These are phyloP conservation scores for Penicillium crustosum DNA, from an alignment of 2,329 filamentous ascomycete genomes.

Conservation along the genomic window DNA sequence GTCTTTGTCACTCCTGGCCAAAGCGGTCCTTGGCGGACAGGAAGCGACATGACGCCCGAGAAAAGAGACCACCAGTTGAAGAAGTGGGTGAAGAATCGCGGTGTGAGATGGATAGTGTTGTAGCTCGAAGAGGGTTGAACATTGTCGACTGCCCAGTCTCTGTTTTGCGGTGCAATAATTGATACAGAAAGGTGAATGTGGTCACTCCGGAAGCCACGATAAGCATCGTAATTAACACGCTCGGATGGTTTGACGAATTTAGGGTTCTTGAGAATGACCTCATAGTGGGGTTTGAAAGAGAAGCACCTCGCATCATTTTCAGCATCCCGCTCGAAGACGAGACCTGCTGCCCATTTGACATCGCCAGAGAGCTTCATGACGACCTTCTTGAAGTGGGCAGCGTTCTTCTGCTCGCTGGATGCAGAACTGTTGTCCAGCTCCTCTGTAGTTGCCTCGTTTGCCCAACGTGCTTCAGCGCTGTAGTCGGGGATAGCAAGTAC, in stretches of 20 bases:
- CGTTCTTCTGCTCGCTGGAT: slow-evolving; percentile 65
- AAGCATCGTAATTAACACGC: slow-evolving; percentile 77
- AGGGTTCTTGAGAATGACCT: slow-evolving; percentile 81
- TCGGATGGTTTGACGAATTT: slow-evolving; percentile 63
- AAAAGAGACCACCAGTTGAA: slow-evolving; percentile 98
- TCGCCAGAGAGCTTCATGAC: slow-evolving; percentile 98
- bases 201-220: slow-evolving; percentile 90
- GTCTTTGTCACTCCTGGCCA: slow-evolving; percentile 94
- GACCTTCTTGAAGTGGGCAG: slow-evolving; percentile 94
- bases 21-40: slow-evolving; percentile 84
- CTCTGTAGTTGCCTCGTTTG: slow-evolving; percentile 44
- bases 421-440: slow-evolving; percentile 62
- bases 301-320: slow-evolving; percentile 73
- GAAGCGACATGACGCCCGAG: slow-evolving; percentile 88
- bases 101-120: slow-evolving; percentile 92
- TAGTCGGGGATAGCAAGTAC: slow-evolving; percentile 93
- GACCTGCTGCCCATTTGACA: slow-evolving; percentile 85
- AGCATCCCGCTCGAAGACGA: slow-evolving; percentile 87
- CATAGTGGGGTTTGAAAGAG: slow-evolving; percentile 87
- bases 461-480: slow-evolving; percentile 77
- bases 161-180: slow-evolving; percentile 79
- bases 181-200: slow-evolving; percentile 95
- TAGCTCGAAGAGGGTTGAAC: slow-evolving; percentile 81
- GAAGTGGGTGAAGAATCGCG: slow-evolving; percentile 97
- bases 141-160: slow-evolving; percentile 79